Evolutionary conservation across 352 stramenopile genomes (phyloP), one percentile per base, ranked within the genome.

Genomic region (Pilasporangium apinafurcum): DNA sequence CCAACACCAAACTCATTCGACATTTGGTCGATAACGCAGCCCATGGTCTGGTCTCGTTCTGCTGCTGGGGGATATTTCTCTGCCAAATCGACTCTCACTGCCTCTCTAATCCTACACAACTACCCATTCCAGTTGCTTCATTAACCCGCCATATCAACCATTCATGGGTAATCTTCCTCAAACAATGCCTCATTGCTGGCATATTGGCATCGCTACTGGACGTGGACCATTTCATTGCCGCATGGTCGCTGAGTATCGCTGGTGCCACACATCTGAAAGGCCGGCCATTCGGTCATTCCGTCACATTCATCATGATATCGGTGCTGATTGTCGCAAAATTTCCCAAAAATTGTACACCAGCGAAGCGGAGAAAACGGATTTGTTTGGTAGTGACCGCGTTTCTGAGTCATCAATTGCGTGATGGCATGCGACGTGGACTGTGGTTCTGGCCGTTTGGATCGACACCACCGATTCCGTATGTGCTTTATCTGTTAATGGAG

Each of bases 391-490:
- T 80, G 25, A 53, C 79, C 33, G 60, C 77, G 25, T 62, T 79
- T 35, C 45, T 86, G 27, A 77, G 66, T 30, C 77, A 89, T 59
- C 77, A 89, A 47, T 56, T 86, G 43, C 70, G 77, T 14, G 77
- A 89, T 40, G 77, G 53, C 21, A 79, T 77, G 51, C 60, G 71
- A 1, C 71, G 42, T 30, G 73, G 77, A 0, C 54, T 89, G 13
- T 89, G 73, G 73, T 78, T 83, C 41, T 89, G 71, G 73, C 77
- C 77, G 24, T 43, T 86, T 4, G 77, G 73, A 2, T 86, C 73
- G 8, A 85, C 73, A 10, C 71, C 65, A 10, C 62, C 68, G 12
- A 65, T 89, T 33, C 65, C 67, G 17, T 86, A 89, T 37, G 44
- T 66, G 3, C 30, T 89, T n/a, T 89, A 89, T 36, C 43, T 89